Percentiles rank a stretch among this genome's conserved stretches.
Evolutionary conservation across 495 filamentous ascomycete species (phyloP).

Genomic region (Aspergillus saccharolyticus): DNA sequence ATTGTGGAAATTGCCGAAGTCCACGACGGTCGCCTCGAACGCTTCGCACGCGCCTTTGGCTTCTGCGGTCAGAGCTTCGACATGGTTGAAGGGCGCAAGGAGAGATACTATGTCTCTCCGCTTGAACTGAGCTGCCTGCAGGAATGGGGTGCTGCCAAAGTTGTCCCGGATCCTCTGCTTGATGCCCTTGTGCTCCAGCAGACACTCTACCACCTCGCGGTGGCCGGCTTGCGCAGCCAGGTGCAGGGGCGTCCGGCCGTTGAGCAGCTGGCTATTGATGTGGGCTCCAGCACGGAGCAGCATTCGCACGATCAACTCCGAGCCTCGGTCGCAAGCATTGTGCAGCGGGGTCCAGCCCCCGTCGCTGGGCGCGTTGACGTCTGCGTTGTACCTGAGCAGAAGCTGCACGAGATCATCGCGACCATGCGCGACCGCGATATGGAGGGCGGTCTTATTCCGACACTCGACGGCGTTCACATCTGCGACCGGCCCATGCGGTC

Average conservation of each 20-base stretch:
- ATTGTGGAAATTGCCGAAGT: conserved; percentile 64
- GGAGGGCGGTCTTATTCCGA: conserved; percentile 55
- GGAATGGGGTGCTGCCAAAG: conserved; percentile 58
- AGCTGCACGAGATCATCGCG: conserved; percentile 51
- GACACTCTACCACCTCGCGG: conserved; percentile 50
- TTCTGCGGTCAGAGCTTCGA: conserved; percentile 46
- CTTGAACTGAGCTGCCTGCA: conserved; percentile 55
- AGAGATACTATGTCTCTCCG: conserved; percentile 53
- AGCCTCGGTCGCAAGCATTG: conserved; percentile 56
- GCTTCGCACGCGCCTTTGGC: conserved; percentile 53
- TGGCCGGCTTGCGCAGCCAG: conserved; percentile 57
- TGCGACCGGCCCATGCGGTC: conserved; percentile 37
- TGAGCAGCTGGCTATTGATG: conserved; percentile 50
- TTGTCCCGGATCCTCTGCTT: conserved; percentile 50
- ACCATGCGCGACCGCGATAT: conserved; percentile 53
- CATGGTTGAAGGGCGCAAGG: conserved; percentile 51
- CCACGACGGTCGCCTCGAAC: conserved; percentile 63
- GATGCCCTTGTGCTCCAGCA: conserved; percentile 44
- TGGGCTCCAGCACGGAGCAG: conserved; percentile 49
- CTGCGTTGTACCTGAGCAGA: conserved; percentile 47
- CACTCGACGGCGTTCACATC: conserved; percentile 49
- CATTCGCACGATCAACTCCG: conserved; percentile 42
- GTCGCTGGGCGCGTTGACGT: conserved; percentile 53
- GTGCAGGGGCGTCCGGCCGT: conserved; percentile 60
- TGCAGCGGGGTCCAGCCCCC: conserved; percentile 62